phyloP scores from a whole-genome alignment of 352 stramenopile genomes.

The Pilasporangium apinafurcum region DNA sequence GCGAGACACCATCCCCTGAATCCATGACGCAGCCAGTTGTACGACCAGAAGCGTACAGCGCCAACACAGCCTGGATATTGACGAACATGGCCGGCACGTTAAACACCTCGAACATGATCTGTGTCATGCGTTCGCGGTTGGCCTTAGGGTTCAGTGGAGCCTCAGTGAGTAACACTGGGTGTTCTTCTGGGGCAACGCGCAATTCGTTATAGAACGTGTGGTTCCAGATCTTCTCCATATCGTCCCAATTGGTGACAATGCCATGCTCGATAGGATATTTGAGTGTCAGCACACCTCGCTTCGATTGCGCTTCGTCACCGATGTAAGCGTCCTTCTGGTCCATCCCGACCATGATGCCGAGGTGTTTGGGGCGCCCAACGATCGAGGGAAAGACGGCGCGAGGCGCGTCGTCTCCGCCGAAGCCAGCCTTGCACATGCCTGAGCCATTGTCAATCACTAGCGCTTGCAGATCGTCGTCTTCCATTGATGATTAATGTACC shows the following conservation, averaged over 20 bases:
- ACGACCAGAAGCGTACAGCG: constrained; percentile 91
- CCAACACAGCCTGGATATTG: constrained; percentile 91
- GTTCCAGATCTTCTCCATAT: constrained; percentile 99
- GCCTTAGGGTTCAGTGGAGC: constrained; percentile 91
- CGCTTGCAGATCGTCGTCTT: constrained; percentile 46
- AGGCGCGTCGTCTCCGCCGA: constrained; percentile 95
- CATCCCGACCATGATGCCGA: constrained; percentile 97
- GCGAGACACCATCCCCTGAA: too few relatives aligned
- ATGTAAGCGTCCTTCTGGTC: constrained; percentile 94
- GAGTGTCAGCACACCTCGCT: constrained; percentile 90
- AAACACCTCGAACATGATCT: constrained; percentile 98
- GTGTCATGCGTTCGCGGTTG: constrained; percentile 89
- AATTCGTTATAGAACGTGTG: constrained; percentile 99
- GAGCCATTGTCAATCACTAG: constrained; percentile 96
- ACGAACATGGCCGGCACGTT: constrained; percentile 91
- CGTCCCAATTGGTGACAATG: constrained; percentile 99
- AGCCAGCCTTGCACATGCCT: constrained; percentile 99
- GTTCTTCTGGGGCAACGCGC: constrained; percentile 91
- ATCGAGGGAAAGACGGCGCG: constrained; percentile 96
- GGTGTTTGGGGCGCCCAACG: constrained; percentile 93
- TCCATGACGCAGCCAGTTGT: constrained; percentile 95
- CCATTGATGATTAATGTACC: constrained; percentile 32
- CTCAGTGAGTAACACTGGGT: constrained; percentile 93
- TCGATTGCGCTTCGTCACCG: constrained; percentile 91
- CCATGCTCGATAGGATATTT: constrained; percentile 98